phyloP scores from a whole-genome alignment of 1,284 basidiomycete species.

The Xerocomus amazonicus region DNA sequence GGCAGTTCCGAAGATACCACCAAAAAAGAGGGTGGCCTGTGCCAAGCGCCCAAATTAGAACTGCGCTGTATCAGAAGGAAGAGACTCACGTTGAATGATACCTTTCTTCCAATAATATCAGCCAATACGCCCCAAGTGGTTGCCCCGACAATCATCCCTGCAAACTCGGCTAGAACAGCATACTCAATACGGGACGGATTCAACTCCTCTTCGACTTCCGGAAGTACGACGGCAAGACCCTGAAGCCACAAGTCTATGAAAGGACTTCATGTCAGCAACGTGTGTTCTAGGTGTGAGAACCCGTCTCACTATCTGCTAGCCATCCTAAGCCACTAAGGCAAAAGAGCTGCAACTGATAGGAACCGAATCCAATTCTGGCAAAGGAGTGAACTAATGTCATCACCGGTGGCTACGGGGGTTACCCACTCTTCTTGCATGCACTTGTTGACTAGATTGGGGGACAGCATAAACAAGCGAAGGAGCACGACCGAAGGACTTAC shows the following conservation, averaged over 20 bases:
- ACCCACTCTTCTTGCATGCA: slow-evolving; percentile 47
- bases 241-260: slow-evolving; percentile 51
- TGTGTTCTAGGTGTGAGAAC: slow-evolving; percentile 8
- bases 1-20: slow-evolving; percentile 56
- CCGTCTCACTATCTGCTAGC: slow-evolving; percentile 45
- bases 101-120: slow-evolving; percentile 47
- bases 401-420: slow-evolving; percentile 1
- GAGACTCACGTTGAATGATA: slow-evolving; percentile 49
- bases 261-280: slow-evolving; percentile 10
- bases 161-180: slow-evolving; percentile 53
- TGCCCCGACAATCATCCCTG: slow-evolving; percentile 57
- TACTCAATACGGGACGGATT: slow-evolving; percentile 44
- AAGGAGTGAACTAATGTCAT: slow-evolving; percentile 1
- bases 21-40: slow-evolving; percentile 52
- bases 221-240: slow-evolving; percentile 50
- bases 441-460: slow-evolving; percentile 38
- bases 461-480: not conserved
- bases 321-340: slow-evolving; percentile 52
- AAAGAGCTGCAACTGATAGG: slow-evolving; percentile 59
- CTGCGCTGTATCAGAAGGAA: not conserved
- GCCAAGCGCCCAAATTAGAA: not conserved
- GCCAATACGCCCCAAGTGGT: slow-evolving; percentile 51
- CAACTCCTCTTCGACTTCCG: slow-evolving; percentile 45
- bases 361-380: slow-evolving; percentile 55
- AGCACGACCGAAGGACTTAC: slow-evolving; percentile 12